Evolutionary conservation across 352 stramenopile species (phyloP).

Genomic region (Pythium utonaiense): DNA sequence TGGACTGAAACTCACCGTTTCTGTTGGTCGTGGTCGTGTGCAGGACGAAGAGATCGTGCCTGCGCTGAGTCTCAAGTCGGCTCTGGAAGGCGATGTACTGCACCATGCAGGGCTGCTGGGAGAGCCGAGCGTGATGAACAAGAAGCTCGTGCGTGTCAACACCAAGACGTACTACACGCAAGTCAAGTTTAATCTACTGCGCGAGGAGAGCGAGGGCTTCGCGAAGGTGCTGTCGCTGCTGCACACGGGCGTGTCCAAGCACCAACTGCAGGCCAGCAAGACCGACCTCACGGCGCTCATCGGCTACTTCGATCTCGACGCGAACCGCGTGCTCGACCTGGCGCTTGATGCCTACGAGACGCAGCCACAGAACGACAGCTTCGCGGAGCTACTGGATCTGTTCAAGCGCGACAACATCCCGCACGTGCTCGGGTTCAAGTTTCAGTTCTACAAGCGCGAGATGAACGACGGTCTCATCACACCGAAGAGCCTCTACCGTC

Average conservation of each 20-base stretch:
- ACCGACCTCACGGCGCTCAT: constrained; percentile 76
- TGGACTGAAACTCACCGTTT: background rate
- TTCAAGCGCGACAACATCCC: constrained; percentile 83
- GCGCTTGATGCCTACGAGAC: constrained; percentile 91
- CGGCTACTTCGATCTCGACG: constrained; percentile 94
- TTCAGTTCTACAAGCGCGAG: constrained; percentile 85
- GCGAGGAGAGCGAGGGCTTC: constrained; percentile 96
- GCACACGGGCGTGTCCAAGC: constrained; percentile 61
- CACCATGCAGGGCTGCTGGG: constrained; percentile 56
- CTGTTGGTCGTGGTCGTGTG: background rate
- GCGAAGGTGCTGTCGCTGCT: constrained; percentile 89
- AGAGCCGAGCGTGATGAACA: constrained; percentile 48
- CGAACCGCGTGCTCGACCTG: constrained; percentile 94
- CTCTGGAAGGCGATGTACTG: constrained; percentile 74
- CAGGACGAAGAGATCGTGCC: constrained; percentile 71
- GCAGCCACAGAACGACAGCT: constrained; percentile 76
- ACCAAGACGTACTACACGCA: constrained; percentile 92
- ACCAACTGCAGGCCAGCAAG: constrained; percentile 62
- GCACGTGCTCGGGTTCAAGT: constrained; percentile 93
- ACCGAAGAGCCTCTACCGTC: constrained; percentile 71
- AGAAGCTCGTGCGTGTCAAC: constrained; percentile 83
- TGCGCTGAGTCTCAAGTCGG: constrained; percentile 46
- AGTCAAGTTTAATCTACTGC: constrained; percentile 96
- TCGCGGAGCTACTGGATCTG: constrained; percentile 55
- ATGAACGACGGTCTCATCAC: constrained; percentile 39